Base-by-base conservation (phyloP, 805 yeast species). In the Blastobotrys americana region DNA sequence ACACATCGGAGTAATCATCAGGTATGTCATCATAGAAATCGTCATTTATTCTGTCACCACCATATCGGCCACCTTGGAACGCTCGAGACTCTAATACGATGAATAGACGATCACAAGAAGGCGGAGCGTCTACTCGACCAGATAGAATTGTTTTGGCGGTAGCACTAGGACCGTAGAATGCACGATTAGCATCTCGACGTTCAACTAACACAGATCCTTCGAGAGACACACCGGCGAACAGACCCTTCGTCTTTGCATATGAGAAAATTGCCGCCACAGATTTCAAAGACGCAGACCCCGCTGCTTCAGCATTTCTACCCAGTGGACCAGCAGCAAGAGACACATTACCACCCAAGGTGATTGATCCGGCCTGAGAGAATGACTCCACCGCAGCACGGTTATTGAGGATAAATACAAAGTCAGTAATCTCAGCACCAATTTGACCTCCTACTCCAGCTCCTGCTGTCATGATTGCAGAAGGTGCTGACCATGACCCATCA, bases 381-480 rank as follows among this genome's bases (percentile, higher is more conserved):
- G 96, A 80, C 50, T 84, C 86, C 39, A 90, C 98, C 2, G 98
- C 97, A 2, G 88, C 77, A 42, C 77, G 73, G 10, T 84, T 78
- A 68, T 93, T 90, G 53, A 90, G 73, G 48, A 93, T 89, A 62
- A 90, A 90, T 22, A 90, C 96, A 60, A 90, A 90, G 68, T 90
- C 97, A 1, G 98, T 90, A 57, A 90, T 70, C 63, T 90, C 98
- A 5, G 96, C 89, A 35, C 98, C 98, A 52, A 93, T 77, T 69
- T 88, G 94, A 37, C 98, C 98, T 48, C 98, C 98, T 4, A 93
- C 97, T 58, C 98, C 97, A 3, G 97, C 97, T 56, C 97, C 98
- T 2, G 95, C 97, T 18, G 97, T 85, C 43, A 79, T 82, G 53
- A 93, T 82, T 6, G 97, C 98, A 2, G 95, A 82, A 1, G 98